Evolutionary conservation across 2,329 filamentous ascomycete genomes (phyloP).

Genomic region (Xylaria sp.): DNA sequence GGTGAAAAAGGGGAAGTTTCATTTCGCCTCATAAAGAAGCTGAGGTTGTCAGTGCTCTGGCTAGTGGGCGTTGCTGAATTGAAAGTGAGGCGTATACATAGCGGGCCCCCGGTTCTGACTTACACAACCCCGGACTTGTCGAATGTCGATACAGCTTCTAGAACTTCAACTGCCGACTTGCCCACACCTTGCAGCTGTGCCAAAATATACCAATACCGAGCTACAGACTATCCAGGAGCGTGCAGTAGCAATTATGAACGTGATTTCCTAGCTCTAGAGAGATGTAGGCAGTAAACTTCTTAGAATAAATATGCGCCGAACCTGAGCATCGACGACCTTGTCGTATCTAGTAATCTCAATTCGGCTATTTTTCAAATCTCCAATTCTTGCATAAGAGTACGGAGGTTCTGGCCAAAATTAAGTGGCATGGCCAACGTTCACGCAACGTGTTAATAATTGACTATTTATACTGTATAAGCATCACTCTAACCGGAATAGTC

Average conservation of each 20-base stretch:
- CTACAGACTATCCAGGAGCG: not conserved
- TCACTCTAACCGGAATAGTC: no score
- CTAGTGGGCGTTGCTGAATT: conserved; percentile 29
- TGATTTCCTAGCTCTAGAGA: not conserved
- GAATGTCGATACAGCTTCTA: conserved; percentile 36
- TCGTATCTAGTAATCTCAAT: conserved; percentile 3
- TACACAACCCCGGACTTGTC: conserved; percentile 29
- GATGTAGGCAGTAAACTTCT: not conserved
- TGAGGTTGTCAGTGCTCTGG: conserved; percentile 26
- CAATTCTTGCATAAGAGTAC: conserved; percentile 22
- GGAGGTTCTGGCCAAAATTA: no score
- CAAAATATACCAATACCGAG: not conserved
- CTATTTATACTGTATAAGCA: no score
- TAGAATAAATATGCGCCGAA: not conserved
- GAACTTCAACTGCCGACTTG: conserved; percentile 37
- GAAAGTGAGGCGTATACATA: conserved; percentile 21
- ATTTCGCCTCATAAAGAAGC: conserved; percentile 32
- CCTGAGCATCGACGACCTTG: not conserved
- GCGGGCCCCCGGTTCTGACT: conserved; percentile 18
- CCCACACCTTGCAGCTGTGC: conserved; percentile 14
- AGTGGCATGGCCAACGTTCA: no score
- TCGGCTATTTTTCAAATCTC: conserved; percentile 10
- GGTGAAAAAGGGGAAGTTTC: conserved; percentile 36
- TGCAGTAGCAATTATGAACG: not conserved
- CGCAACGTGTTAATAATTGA: no score